Evolutionary conservation across 2,329 filamentous ascomycete species (phyloP).

Genomic region (Aspergillus cejpii): DNA sequence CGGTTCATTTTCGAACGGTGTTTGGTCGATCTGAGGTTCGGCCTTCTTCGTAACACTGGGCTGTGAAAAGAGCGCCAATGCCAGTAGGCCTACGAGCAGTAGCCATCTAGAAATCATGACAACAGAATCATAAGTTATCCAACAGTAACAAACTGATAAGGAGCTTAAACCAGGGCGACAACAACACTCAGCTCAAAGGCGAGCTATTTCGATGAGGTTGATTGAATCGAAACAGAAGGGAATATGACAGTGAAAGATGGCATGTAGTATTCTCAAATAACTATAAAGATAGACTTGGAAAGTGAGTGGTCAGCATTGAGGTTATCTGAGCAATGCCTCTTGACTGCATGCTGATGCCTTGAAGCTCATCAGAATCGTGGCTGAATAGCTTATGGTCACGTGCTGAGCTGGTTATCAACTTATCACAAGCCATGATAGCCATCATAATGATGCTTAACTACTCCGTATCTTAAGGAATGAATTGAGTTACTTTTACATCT

Average conservation of each 20-base stretch:
- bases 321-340: neutral
- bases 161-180: neutral
- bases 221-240: neutral
- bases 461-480: too few species aligned
- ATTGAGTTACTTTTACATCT: too few species aligned
- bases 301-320: neutral
- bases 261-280: neutral
- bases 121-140: slow-evolving; percentile 9
- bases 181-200: neutral
- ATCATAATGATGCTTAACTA: too few species aligned
- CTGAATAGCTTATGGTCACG: slow-evolving; percentile 29
- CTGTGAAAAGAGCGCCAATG: slow-evolving; percentile 45
- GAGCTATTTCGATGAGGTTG: neutral
- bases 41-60: slow-evolving; percentile 46
- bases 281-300: neutral
- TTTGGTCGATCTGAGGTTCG: slow-evolving; percentile 59
- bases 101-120: slow-evolving; percentile 41
- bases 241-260: neutral
- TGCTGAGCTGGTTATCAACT: slow-evolving; percentile 21
- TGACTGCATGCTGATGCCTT: neutral
- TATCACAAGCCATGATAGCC: too few species aligned
- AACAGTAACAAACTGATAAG: neutral
- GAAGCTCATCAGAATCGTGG: slow-evolving; percentile 22
- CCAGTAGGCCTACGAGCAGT: slow-evolving; percentile 45
- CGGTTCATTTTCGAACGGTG: slow-evolving; percentile 60